Conservation (phyloP, 345 rosid genomes). For the Limnanthes douglasii region DNA sequence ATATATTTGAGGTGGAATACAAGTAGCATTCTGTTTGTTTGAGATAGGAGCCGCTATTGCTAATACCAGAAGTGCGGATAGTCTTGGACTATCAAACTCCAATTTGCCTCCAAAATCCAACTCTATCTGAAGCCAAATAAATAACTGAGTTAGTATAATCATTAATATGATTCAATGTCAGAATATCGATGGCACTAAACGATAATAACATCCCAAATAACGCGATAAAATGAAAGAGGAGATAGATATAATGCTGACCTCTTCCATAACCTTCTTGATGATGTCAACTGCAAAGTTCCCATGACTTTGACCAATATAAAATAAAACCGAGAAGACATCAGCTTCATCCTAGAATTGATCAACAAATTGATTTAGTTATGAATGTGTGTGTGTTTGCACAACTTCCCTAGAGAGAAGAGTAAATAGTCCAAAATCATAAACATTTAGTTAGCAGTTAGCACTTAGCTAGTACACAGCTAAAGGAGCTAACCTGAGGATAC, state of each 20-base stretch:
- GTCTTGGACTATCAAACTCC: slow-evolving; percentile 39
- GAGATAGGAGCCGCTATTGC: slow-evolving; percentile 60
- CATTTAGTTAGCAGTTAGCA: too few relatives aligned
- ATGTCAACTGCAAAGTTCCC: slow-evolving; percentile 29
- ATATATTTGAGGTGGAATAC: slow-evolving; percentile 43
- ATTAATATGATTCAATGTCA: slow-evolving; percentile 6
- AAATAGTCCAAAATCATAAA: too few relatives aligned
- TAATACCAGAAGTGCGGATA: slow-evolving; percentile 63
- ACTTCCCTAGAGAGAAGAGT: too few relatives aligned
- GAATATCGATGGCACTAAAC: too few relatives aligned
- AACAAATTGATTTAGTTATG: slow-evolving; percentile 3
- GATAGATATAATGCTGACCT: slow-evolving; percentile 27
- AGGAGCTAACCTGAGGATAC: slow-evolving; percentile 46
- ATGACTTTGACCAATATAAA: slow-evolving; percentile 60
- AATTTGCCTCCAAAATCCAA: slow-evolving; percentile 35
- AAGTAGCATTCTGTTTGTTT: slow-evolving; percentile 16
- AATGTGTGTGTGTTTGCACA: too few relatives aligned
- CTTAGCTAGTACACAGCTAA: slow-evolving; percentile 2
- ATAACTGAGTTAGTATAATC: slow-evolving; percentile 6
- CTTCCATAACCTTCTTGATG: slow-evolving; percentile 34
- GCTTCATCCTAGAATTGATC: slow-evolving; percentile 56
- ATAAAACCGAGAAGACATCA: slow-evolving; percentile 48
- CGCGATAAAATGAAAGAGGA: neutral
- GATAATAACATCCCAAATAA: too few relatives aligned
- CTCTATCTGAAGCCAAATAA: slow-evolving; percentile 45